Evolutionary conservation across 768 basidiomycete species (phyloP), one percentile per base, ranked within the genome.

Genomic region (Leccinum subgranulosum): DNA sequence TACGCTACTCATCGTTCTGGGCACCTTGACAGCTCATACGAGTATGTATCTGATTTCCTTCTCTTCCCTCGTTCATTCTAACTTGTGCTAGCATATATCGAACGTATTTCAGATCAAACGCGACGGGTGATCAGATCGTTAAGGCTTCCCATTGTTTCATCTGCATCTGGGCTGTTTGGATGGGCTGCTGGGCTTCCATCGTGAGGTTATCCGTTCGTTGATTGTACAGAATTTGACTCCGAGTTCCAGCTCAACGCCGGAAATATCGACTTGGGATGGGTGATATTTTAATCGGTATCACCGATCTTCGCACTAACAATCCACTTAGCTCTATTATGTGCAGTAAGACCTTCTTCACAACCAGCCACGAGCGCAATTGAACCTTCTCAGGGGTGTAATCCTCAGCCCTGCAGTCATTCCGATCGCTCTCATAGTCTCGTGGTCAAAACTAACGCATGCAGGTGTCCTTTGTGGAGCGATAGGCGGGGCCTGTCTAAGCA

Each of bases 371-470:
- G 21, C 28, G 48, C 17, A 33, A 51, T 52, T 50, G 21, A 51
- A 17, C n/a, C 11, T 17, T 51, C 3, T 19, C 53, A 80, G 80
- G 70, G 80, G 78, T n/a, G 77, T 78, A 6, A 66, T 80, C 15
- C 75, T 81, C 17, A 76, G 78, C 57, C 79, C 79, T 11, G 79
- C 79, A 1, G 80, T 81, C n/a, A 76, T 80, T 51, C 79, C 80
- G 1, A 79, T 82, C 51, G 76, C 67, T 3, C 67, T 81, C 34
- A 80, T 76, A 0, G 75, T 81, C 33, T 76, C 76, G 1, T 80
- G 79, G 79, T 72, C 74, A 33, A 80, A 79, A 59, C 63, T 81
- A 15, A 76, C 77, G 2, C 62, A 66, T 12, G 70, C 72, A 1
- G 78, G 73, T 15, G 74, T 81, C 0, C 65, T 79, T 29, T 60